Evolutionary conservation across 2,329 filamentous ascomycete genomes (phyloP), one percentile per base, ranked within the genome.

Genomic region (Apiospora phragmitis): DNA sequence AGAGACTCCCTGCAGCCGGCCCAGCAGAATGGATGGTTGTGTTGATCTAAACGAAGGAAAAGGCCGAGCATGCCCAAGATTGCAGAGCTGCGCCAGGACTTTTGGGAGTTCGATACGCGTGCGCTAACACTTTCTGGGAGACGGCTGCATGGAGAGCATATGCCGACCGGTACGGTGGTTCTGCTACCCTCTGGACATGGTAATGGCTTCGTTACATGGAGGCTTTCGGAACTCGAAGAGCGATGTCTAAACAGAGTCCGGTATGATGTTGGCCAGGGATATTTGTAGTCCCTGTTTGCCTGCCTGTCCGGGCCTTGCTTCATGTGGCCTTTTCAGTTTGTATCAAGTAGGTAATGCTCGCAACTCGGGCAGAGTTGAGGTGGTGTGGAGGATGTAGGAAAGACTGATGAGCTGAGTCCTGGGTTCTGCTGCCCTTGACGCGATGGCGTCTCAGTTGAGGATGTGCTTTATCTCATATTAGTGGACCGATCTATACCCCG

Each of bases 1-100:
- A 38, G 21, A 38, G 55, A 24, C 32, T 38, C 55, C 55, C 55
- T 62, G 32, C 55, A n/a, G 32, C 18, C 18, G 55, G 55, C 32
- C 18, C 32, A 18, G 55, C 32, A 38, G 55, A 21, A 9, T 21
- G 8, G 6, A 11, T 38, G 55, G 38, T 38, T 62, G 55, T 8
- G 55, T 12, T 62, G 55, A 62, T 62, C 55, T 62, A 62, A 62
- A 62, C 38, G 32, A 62, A 35, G 55, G 55, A 18, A 62, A 35
- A n/a, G 32, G 55, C 5, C 51, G 51, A 11, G 18, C 4, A 59
- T 59, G 21, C 9, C 55, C 29, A 62, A 62, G 55, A 62, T 62
- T 62, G 55, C 55, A 32, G 29, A 62, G 55, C 29, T 24, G n/a
- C 45, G 12, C 38, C 55, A 38, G 18, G 55, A 29, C 8, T 21